phyloP scores from a whole-genome alignment of 345 rosid species.

The Punica granatum region DNA sequence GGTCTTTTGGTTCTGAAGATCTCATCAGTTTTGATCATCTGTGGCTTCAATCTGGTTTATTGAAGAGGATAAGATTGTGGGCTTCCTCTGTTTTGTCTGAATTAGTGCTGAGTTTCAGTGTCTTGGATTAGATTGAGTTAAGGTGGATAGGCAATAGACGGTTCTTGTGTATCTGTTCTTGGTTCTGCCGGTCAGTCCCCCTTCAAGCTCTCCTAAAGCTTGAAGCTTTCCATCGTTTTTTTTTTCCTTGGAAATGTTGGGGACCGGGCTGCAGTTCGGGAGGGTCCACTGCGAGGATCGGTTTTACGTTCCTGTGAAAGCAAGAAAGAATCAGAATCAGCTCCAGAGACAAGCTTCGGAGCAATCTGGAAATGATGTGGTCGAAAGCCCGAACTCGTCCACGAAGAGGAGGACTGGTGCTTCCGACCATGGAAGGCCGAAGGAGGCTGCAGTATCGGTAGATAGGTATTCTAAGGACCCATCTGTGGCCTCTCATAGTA shows the following conservation, averaged over 20 bases:
- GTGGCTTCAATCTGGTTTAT: neutral
- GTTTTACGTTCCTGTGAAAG: slow-evolving; percentile 29
- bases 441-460: slow-evolving; percentile 7
- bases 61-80: slow-evolving; percentile 1
- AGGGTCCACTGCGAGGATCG: slow-evolving; percentile 27
- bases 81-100: neutral
- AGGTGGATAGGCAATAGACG: neutral
- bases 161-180: neutral
- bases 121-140: slow-evolving; percentile 1
- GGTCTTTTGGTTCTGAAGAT: neutral
- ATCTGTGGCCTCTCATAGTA: slow-evolving; percentile 20
- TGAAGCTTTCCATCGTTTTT: neutral
- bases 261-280: slow-evolving; percentile 25
- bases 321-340: slow-evolving; percentile 27
- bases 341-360: slow-evolving; percentile 14
- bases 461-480: slow-evolving; percentile 8
- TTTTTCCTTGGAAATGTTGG: slow-evolving; percentile 21
- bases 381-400: neutral
- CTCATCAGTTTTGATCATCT: slow-evolving; percentile 3
- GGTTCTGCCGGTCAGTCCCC: neutral
- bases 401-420: slow-evolving; percentile 7
- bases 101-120: neutral
- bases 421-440: slow-evolving; percentile 10
- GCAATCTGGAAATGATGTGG: slow-evolving; percentile 15
- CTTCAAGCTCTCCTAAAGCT: slow-evolving; percentile 1